Base-by-base conservation (phyloP, 2,329 filamentous ascomycete genomes). In the Colletotrichum higginsianum region DNA sequence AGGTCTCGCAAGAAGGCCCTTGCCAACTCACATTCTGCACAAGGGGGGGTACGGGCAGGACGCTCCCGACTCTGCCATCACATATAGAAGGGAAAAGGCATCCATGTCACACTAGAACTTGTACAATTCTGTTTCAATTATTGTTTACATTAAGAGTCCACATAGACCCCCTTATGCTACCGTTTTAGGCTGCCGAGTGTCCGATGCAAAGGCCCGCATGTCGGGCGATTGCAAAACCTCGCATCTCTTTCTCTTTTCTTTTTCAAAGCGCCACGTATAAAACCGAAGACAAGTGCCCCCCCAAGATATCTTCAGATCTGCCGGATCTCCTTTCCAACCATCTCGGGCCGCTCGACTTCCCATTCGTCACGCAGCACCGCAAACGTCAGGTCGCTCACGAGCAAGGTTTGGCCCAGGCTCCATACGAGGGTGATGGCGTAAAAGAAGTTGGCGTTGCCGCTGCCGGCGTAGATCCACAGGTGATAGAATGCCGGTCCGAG, bases 341-440 rank as follows among this genome's bases (percentile, higher is more conserved):
- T 92, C 77, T 98, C 96, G 0, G 96, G 96, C 75, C 96, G 86
- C 79, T 98, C 94, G 6, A 94, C 89, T 81, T 99, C 96, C 92
- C 95, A 95, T 81, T 99, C 96, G 77, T 99, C 96, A 71, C 96
- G 86, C 73, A 99, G 84, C 7, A 95, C 91, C 0, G 96, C 95
- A 83, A 97, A 98, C 2, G 98, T 86, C 64, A 94, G 87, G 80
- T 99, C 96, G 13, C 94, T 94, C 8, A 98, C 89, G 40, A 99
- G 84, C 73, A 99, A 87, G 47, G 95, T 95, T 76, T 97, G 87
- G 0, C 94, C 96, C 30, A 99, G 82, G 79, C 94, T 97, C 96
- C 96, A 99, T 0, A 99, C 96, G n/a, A 99, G 85, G 0, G 96
- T 99, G 77, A 99, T 98, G 75, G 96, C 96, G 80, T 99, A 99